Conservation (phyloP, 345 rosid genomes). For the Nasturtium officinale region DNA sequence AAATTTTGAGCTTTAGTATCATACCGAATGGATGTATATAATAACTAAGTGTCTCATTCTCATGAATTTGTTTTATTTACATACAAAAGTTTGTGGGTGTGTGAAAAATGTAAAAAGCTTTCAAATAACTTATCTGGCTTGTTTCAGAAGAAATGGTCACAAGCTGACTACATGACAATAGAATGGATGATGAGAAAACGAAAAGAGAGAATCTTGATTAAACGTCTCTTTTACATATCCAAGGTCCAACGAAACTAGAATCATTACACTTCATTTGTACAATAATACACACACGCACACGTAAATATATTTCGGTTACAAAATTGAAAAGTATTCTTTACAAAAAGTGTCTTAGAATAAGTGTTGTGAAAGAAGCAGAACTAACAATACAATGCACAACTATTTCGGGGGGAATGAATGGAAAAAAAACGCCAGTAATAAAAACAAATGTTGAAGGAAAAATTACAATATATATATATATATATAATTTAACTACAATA, state of each 20-base stretch:
- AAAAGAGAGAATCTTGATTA: slow-evolving; percentile 31
- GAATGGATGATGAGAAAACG: slow-evolving; percentile 43
- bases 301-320: slow-evolving; percentile 3
- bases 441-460: background rate
- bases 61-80: background rate
- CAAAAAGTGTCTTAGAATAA: slow-evolving; percentile 3
- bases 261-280: slow-evolving; percentile 19
- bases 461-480: background rate
- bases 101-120: background rate
- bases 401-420: background rate
- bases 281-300: background rate
- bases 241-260: slow-evolving; percentile 30
- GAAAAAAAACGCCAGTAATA: background rate
- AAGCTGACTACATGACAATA: slow-evolving; percentile 52
- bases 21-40: background rate
- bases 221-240: slow-evolving; percentile 24
- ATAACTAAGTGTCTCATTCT: background rate
- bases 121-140: slow-evolving; percentile 21
- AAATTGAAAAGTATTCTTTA: slow-evolving; percentile 6
- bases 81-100: background rate
- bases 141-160: slow-evolving; percentile 48
- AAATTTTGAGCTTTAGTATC: background rate
- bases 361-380: background rate
- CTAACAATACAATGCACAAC: background rate
- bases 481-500: background rate